Evolutionary conservation across 1,284 basidiomycete genomes (phyloP).

Genomic region (Pascua guehoae): DNA sequence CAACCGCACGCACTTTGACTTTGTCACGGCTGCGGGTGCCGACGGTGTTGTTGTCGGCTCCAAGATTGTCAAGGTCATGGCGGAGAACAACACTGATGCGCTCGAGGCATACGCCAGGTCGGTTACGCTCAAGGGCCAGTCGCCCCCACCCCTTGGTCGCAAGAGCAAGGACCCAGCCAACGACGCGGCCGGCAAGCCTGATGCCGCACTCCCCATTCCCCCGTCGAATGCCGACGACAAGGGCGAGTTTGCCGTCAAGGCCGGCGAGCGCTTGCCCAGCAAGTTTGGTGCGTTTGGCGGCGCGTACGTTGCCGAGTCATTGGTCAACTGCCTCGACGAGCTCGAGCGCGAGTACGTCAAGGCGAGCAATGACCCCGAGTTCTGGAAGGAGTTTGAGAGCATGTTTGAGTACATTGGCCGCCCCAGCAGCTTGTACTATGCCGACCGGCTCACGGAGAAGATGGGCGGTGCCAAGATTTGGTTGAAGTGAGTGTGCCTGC

Average conservation of each 20-base stretch:
- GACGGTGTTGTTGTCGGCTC: slow-evolving; percentile 95
- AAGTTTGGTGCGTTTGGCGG: slow-evolving; percentile 96
- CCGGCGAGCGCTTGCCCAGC: slow-evolving; percentile 60
- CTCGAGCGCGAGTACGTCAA: slow-evolving; percentile 84
- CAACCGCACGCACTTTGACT: slow-evolving; percentile 84
- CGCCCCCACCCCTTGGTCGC: slow-evolving; percentile 40
- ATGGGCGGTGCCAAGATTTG: slow-evolving; percentile 90
- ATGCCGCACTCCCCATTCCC: slow-evolving; percentile 44
- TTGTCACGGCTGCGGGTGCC: slow-evolving; percentile 77
- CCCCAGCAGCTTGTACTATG: slow-evolving; percentile 68
- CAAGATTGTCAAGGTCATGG: slow-evolving; percentile 72
- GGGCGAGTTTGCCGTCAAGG: slow-evolving; percentile 35
- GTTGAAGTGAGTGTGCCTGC: slow-evolving; percentile 61
- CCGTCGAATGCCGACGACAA: slow-evolving; percentile 26
- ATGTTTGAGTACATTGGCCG: slow-evolving; percentile 87
- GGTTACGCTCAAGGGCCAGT: slow-evolving; percentile 62
- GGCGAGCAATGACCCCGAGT: slow-evolving; percentile 81
- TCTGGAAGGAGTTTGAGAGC: slow-evolving; percentile 87
- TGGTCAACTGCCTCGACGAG: slow-evolving; percentile 86
- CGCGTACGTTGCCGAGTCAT: slow-evolving; percentile 92
- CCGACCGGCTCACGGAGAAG: slow-evolving; percentile 68
- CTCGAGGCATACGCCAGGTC: slow-evolving; percentile 72
- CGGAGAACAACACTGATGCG: slow-evolving; percentile 59
- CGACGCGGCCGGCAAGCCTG: slow-evolving; percentile 24
- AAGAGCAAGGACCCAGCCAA: slow-evolving; percentile 17